Conservation (phyloP, 2,329 filamentous ascomycete genomes). For the Acrocalymma vagum region DNA sequence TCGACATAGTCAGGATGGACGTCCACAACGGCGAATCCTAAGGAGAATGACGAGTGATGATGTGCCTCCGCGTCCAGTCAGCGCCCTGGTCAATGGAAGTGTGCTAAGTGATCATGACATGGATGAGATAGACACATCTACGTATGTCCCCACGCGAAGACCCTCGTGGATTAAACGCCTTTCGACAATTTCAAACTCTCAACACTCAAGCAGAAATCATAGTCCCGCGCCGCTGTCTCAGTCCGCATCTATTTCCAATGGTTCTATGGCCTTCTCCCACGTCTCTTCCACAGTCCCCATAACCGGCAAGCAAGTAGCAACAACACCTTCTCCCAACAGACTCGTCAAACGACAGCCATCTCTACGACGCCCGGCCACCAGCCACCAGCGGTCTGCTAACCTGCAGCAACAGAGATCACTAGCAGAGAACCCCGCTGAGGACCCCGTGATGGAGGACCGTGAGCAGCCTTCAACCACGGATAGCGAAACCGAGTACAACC, state of each 20-base stretch:
- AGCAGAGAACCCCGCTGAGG: slow-evolving; percentile 36
- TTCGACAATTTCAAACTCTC: slow-evolving; percentile 71
- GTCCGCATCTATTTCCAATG: slow-evolving; percentile 71
- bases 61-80: slow-evolving; percentile 26
- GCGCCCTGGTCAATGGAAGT: slow-evolving; percentile 26
- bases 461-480: slow-evolving; percentile 27
- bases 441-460: slow-evolving; percentile 27
- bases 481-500: slow-evolving; percentile 42
- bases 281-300: slow-evolving; percentile 70
- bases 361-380: slow-evolving; percentile 78
- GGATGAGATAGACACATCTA: slow-evolving; percentile 32
- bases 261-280: slow-evolving; percentile 56
- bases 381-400: slow-evolving; percentile 78
- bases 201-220: slow-evolving; percentile 70
- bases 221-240: slow-evolving; percentile 72
- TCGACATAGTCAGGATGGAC: slow-evolving; percentile 40
- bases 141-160: slow-evolving; percentile 45
- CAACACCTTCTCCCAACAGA: slow-evolving; percentile 71
- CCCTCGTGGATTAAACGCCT: slow-evolving; percentile 77
- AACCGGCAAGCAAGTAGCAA: slow-evolving; percentile 52
- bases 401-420: slow-evolving; percentile 63
- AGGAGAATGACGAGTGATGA: slow-evolving; percentile 45
- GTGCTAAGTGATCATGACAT: slow-evolving; percentile 29
- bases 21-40: slow-evolving; percentile 34
- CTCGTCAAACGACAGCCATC: slow-evolving; percentile 77